Evolutionary conservation across 139 green algal genomes (phyloP), one percentile per base, ranked within the genome.

Genomic region (Mychonastes homosphaera): DNA sequence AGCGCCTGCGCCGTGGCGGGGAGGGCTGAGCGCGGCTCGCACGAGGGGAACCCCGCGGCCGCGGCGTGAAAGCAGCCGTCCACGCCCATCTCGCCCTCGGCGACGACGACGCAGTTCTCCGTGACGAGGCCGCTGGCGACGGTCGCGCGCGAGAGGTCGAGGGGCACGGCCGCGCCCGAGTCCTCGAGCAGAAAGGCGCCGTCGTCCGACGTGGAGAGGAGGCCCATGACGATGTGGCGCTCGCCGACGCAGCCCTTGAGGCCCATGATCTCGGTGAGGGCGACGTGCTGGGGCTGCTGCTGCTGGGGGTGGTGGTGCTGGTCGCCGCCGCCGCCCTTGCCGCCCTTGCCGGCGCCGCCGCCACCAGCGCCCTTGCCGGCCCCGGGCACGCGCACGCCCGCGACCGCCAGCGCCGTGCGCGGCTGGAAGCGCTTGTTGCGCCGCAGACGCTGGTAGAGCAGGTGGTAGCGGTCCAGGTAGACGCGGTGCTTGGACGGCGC

Each of bases 21-120:
- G 21, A 83, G 77, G 19, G 78, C 73, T 8, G 43, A 50, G 1
- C 83, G 67, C 2, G 57, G 23, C 78, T 95, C 87, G 5, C 61
- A 54, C 7, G 82, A 75, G 3, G 87, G 87, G 32, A 93, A 75
- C 10, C 79, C 83, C 49, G 94, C 63, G 12, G 76, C 84, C 0
- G 27, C 8, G 2, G 73, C 78, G 47, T 80, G 65, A 67, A 95
- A 91, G 3, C 76, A 67, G 44, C 83, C 84, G 36, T 83, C 75
- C 27, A 67, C 52, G 40, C 63, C 51, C 46, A 95, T 62, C 48
- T 78, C 63, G 0, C 87, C 87, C 62, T 91, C 77, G 2, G 83
- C 84, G n/a, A 94, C 75, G 21, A 95, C 86, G 21, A 94, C 74
- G 60, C 79, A 88, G 67, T 95, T 95, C 51, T 95, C 86, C 45